A percentile compares a stretch with the other conserved stretches of the same genome.
Conservation (phyloP, 2,329 filamentous ascomycete species). For the Claviceps purpurea region DNA sequence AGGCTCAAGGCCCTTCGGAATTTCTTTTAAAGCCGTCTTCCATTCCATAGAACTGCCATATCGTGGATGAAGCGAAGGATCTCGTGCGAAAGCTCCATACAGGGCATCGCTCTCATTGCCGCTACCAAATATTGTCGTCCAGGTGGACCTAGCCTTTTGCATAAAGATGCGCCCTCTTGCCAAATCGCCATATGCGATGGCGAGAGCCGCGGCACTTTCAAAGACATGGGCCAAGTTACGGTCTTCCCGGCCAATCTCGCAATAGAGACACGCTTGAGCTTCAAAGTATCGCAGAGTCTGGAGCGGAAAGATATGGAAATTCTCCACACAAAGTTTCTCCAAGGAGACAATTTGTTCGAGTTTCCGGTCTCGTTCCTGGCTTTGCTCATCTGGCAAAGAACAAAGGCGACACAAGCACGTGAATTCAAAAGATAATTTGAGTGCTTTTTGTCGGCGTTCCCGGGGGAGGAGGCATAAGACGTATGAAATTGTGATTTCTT, state of each 20-base stretch:
- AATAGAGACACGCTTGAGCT: not conserved
- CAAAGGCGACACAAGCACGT: not conserved
- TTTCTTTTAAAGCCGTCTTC: not conserved
- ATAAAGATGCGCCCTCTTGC: not conserved
- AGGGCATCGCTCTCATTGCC: not conserved
- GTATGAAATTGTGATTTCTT: constrained; percentile 1
- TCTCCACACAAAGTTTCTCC: not conserved
- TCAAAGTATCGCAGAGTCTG: not conserved
- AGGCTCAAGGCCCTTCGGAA: not conserved
- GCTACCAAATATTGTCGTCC: not conserved
- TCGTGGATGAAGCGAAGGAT: not conserved
- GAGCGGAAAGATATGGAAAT: too few species aligned
- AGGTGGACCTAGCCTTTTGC: not conserved
- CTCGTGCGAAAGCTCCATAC: not conserved
- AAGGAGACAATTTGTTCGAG: not conserved
- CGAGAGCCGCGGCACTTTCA: not conserved
- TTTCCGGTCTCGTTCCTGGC: not conserved
- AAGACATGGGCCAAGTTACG: not conserved
- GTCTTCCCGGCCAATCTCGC: not conserved
- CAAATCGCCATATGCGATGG: not conserved
- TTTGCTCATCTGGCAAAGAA: not conserved
- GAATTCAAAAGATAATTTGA: not conserved
- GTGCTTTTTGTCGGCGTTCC: not conserved
- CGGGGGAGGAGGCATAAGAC: not conserved
- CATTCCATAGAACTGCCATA: not conserved